These are phyloP conservation scores for Vitis hybrid DNA, from an alignment of 177 flowering plant species.

Conservation along the genomic window DNA sequence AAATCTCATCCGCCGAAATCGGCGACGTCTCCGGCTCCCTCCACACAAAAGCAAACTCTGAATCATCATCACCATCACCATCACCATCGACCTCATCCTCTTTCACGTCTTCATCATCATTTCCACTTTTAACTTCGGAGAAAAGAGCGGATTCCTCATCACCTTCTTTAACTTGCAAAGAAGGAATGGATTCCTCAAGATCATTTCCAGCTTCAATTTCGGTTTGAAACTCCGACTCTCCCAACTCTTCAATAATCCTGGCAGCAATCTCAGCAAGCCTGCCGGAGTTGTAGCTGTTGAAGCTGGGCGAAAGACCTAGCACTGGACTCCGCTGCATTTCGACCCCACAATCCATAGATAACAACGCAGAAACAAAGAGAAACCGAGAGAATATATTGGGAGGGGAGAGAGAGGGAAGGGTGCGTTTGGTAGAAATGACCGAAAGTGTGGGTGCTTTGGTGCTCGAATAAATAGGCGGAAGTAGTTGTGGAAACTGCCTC, in stretches of 20 bases:
- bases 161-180: background rate
- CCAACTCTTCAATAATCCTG: conserved; percentile 35
- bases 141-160: too few relatives aligned
- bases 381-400: background rate
- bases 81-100: conserved; percentile 14
- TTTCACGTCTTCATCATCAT: conserved; percentile 6
- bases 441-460: background rate
- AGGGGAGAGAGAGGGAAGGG: conserved; percentile 2
- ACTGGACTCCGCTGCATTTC: background rate
- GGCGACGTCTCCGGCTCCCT: conserved; percentile 26
- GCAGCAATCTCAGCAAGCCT: conserved; percentile 55
- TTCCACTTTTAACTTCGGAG: conserved; percentile 8
- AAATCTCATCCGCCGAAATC: conserved; percentile 66
- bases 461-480: too few relatives aligned
- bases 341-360: background rate
- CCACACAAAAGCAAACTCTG: conserved; percentile 41
- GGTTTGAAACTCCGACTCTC: background rate
- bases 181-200: background rate
- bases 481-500: too few relatives aligned
- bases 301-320: background rate
- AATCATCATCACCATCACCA: conserved; percentile 32
- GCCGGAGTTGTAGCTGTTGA: conserved; percentile 31
- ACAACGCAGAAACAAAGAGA: background rate
- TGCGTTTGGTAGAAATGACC: conserved; percentile 4
- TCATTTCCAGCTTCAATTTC: background rate